These are phyloP conservation scores for Fagus sylvatica DNA, from an alignment of 306 rosid species.

Conservation along the genomic window DNA sequence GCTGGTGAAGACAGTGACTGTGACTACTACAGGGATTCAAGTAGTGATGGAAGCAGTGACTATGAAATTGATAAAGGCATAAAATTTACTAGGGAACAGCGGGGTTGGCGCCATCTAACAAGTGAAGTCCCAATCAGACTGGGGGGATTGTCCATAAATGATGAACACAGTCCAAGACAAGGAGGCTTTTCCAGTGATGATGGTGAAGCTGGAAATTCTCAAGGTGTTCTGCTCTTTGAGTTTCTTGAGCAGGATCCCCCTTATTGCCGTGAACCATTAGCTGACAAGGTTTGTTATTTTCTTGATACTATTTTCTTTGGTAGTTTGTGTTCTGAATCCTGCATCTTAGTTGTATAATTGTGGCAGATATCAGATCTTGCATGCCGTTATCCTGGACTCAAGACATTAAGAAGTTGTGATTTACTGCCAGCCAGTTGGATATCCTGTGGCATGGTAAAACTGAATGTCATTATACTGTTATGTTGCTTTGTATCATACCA, in stretches of 20 bases:
- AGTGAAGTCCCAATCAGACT: conserved; percentile 35
- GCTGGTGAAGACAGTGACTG: conserved; percentile 57
- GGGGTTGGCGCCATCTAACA: conserved; percentile 29
- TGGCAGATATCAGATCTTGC: conserved; percentile 83
- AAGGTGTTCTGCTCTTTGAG: conserved; percentile 60
- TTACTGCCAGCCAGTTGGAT: conserved; percentile 81
- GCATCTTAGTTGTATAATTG: conserved; percentile 30
- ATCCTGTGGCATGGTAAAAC: conserved; percentile 87
- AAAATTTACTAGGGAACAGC: conserved; percentile 33
- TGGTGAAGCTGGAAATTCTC: conserved; percentile 58
- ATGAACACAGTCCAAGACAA: conserved; percentile 38
- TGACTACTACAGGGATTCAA: conserved; percentile 66
- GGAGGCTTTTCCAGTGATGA: conserved; percentile 75
- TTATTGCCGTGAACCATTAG: conserved; percentile 78
- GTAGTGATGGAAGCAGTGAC: conserved; percentile 87
- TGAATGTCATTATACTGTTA: conserved; percentile 18
- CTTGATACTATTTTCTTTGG: background rate
- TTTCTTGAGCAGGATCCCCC: conserved; percentile 78
- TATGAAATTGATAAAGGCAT: conserved; percentile 51
- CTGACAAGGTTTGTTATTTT: conserved; percentile 67
- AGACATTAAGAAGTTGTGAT: conserved; percentile 84
- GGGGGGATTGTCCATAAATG: conserved; percentile 44
- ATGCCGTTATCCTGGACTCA: conserved; percentile 54
- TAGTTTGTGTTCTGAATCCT: conserved; percentile 13
- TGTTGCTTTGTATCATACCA: conserved; percentile 15